These are phyloP conservation scores for Diplogelasinospora grovesii DNA, from an alignment of 495 filamentous ascomycete species.

Conservation along the genomic window DNA sequence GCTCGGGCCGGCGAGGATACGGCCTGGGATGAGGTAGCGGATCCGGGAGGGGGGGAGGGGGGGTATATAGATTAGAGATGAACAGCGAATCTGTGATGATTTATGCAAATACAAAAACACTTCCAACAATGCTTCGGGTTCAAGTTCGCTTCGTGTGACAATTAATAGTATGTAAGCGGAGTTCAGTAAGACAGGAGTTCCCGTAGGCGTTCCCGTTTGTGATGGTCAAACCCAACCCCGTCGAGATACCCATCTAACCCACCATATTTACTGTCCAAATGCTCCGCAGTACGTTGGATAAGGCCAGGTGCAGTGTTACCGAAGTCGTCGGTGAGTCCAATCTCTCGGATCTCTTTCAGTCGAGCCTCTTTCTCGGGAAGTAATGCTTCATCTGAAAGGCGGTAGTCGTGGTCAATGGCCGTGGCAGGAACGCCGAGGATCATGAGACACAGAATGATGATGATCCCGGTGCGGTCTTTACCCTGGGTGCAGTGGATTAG, in stretches of 20 bases:
- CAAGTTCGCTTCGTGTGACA: too few relatives aligned
- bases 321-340: slow-evolving; percentile 66
- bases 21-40: neutral
- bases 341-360: slow-evolving; percentile 57
- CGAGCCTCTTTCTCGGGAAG: slow-evolving; percentile 53
- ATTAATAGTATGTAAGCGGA: too few relatives aligned
- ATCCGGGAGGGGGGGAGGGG: too few relatives aligned
- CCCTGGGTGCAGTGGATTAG: slow-evolving; percentile 82
- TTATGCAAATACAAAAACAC: too few relatives aligned
- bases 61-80: neutral
- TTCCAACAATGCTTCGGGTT: too few relatives aligned
- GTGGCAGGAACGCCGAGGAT: slow-evolving; percentile 47
- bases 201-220: slow-evolving; percentile 18
- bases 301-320: slow-evolving; percentile 54
- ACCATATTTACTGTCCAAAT: slow-evolving; percentile 52
- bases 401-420: slow-evolving; percentile 61
- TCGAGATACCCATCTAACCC: slow-evolving; percentile 56
- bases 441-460: slow-evolving; percentile 58
- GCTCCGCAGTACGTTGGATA: slow-evolving; percentile 39
- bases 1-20: slow-evolving; percentile 61
- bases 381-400: slow-evolving; percentile 50
- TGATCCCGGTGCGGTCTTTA: slow-evolving; percentile 77
- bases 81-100: neutral
- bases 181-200: slow-evolving; percentile 11
- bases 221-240: slow-evolving; percentile 46